phyloP scores from a whole-genome alignment of 371 early-diverging fungal species.

The Zancudomyces culisetae region DNA sequence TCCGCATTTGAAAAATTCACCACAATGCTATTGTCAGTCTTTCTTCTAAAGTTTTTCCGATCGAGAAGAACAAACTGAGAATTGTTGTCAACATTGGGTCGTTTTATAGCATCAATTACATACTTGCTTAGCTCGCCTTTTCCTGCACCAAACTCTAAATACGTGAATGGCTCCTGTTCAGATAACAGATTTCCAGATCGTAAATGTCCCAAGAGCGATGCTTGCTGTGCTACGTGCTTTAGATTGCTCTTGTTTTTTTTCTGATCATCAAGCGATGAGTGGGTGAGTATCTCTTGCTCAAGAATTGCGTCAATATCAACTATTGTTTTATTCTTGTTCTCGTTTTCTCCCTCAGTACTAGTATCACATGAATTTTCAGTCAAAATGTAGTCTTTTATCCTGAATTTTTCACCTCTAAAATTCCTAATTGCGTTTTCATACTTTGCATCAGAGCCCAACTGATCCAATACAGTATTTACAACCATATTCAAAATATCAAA shows the following conservation, averaged over 20 bases:
- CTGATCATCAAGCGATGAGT: neutral
- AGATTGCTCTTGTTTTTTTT: constrained; percentile 19
- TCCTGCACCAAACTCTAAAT: constrained; percentile 72
- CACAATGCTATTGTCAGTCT: constrained; percentile 11
- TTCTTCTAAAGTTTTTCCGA: constrained; percentile 52
- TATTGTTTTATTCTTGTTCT: neutral
- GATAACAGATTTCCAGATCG: constrained; percentile 33
- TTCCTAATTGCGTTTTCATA: no score
- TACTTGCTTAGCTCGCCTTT: constrained; percentile 27
- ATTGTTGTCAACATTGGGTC: no score
- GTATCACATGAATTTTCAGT: no score
- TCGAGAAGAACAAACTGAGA: constrained; percentile 49
- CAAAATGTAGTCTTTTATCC: neutral
- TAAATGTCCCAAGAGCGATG: constrained; percentile 65
- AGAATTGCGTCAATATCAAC: neutral
- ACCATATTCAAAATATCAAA: no score
- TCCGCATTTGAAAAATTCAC: neutral
- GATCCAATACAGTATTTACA: no score
- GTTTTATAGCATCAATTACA: constrained; percentile 8
- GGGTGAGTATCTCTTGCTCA: neutral
- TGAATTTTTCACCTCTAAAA: no score
- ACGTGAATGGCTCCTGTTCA: constrained; percentile 29
- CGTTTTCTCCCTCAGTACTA: neutral
- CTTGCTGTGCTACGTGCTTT: constrained; percentile 52
- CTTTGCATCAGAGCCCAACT: no score